Conservation (phyloP, 2,329 filamentous ascomycete species). For the Grosmannia clavigera region DNA sequence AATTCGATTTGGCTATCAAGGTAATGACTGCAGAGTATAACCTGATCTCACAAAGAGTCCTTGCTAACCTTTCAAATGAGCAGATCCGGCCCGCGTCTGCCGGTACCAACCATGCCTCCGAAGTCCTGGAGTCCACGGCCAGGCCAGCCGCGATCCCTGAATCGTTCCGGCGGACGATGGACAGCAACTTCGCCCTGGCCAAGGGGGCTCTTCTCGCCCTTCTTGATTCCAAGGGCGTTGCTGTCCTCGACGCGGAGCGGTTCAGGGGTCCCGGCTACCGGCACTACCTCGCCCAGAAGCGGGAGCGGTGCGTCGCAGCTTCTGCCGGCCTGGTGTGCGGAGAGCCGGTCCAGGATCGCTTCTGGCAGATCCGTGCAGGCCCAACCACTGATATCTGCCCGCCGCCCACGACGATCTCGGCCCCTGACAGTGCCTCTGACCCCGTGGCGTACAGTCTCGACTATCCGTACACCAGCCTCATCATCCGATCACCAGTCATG, state of each 20-base stretch:
- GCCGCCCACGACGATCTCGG: not conserved
- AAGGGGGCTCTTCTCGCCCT: not conserved
- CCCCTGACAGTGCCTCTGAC: no score
- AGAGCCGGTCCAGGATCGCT: not conserved
- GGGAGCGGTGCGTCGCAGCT: not conserved
- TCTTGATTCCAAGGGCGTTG: not conserved
- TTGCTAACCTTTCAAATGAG: not conserved
- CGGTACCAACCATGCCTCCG: not conserved
- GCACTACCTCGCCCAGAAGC: not conserved
- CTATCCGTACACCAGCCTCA: not conserved
- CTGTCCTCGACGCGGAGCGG: not conserved
- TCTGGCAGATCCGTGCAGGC: not conserved
- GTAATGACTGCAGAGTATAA: not conserved
- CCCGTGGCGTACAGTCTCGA: not conserved
- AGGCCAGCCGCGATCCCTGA: not conserved
- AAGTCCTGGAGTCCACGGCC: not conserved
- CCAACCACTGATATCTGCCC: not conserved
- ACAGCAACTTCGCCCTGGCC: not conserved
- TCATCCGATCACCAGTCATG: not conserved
- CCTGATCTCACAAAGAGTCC: not conserved
- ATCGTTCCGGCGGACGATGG: not conserved
- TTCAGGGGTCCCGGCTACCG: not conserved
- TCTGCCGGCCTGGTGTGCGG: not conserved
- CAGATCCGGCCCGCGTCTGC: not conserved
- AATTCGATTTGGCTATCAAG: not conserved